phyloP scores from a whole-genome alignment of 2,329 filamentous ascomycete species.

The Penicillium sp. region DNA sequence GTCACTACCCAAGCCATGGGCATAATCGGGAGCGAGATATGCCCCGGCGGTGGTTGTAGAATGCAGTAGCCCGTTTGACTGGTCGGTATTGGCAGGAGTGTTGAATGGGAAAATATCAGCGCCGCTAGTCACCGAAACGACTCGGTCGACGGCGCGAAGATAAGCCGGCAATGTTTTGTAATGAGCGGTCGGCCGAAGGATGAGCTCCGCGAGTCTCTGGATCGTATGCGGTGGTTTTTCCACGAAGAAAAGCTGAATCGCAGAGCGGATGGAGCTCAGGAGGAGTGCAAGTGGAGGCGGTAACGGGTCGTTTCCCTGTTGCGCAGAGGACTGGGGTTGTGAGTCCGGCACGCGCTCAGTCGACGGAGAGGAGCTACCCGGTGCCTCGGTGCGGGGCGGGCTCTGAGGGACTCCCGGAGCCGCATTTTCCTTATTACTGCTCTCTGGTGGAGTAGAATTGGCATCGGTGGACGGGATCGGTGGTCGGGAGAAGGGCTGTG shows the following conservation, averaged over 20 bases:
- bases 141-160: constrained; percentile 84
- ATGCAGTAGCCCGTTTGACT: constrained; percentile 57
- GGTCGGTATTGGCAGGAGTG: constrained; percentile 17
- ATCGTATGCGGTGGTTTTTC: constrained; percentile 84
- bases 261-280: constrained; percentile 58
- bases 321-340: constrained; percentile 40
- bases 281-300: constrained; percentile 65
- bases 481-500: constrained; percentile 23
- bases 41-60: constrained; percentile 32
- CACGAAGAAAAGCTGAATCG: constrained; percentile 66
- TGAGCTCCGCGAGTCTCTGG: constrained; percentile 85
- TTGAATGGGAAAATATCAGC: constrained; percentile 78
- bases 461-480: constrained; percentile 29
- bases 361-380: constrained; percentile 37
- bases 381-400: constrained; percentile 39
- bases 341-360: constrained; percentile 45
- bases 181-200: constrained; percentile 72
- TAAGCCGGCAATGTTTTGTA: constrained; percentile 82
- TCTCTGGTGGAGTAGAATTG: constrained; percentile 28
- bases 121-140: constrained; percentile 84
- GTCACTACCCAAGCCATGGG: constrained; percentile 67
- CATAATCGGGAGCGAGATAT: constrained; percentile 34
- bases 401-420: constrained; percentile 32
- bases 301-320: constrained; percentile 51
- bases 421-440: constrained; percentile 42